These are phyloP conservation scores for Cystobasidium tubakii DNA, from an alignment of 768 basidiomycete species.

Conservation along the genomic window DNA sequence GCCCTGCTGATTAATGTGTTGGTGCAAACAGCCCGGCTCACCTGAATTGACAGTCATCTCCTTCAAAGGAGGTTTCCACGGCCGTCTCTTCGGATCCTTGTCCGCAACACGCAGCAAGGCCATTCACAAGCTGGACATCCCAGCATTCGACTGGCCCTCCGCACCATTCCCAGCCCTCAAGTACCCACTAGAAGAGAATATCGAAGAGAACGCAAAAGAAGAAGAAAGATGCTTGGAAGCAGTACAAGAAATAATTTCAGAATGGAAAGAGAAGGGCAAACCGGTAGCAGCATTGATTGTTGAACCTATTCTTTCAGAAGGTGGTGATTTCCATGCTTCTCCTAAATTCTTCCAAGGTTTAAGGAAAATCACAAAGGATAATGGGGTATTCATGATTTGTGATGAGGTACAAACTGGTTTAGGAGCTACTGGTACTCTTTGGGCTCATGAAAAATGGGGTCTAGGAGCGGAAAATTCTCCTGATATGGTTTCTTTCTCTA, in stretches of 20 bases:
- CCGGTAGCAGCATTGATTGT: slow-evolving; percentile 53
- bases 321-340: slow-evolving; percentile 53
- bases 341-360: slow-evolving; percentile 50
- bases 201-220: slow-evolving; percentile 47
- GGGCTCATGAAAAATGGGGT: slow-evolving; percentile 54
- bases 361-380: slow-evolving; percentile 48
- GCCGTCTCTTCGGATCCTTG: slow-evolving; percentile 51
- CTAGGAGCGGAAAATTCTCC: slow-evolving; percentile 46
- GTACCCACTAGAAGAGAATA: slow-evolving; percentile 51
- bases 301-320: slow-evolving; percentile 52
- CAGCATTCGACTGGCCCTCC: slow-evolving; percentile 53
- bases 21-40: slow-evolving; percentile 46
- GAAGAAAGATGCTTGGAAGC: slow-evolving; percentile 11
- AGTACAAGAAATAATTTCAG: slow-evolving; percentile 41
- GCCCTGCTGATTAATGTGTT: neutral
- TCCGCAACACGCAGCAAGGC: slow-evolving; percentile 51
- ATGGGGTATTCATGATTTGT: slow-evolving; percentile 52
- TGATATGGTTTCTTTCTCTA: slow-evolving; percentile 53
- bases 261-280: slow-evolving; percentile 45
- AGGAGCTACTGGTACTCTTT: slow-evolving; percentile 52
- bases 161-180: slow-evolving; percentile 50
- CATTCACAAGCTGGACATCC: slow-evolving; percentile 52
- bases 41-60: slow-evolving; percentile 51
- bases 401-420: slow-evolving; percentile 52
- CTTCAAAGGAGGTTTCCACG: slow-evolving; percentile 52